phyloP scores from a whole-genome alignment of 2,329 filamentous ascomycete species.

The Beauveria sp. region DNA sequence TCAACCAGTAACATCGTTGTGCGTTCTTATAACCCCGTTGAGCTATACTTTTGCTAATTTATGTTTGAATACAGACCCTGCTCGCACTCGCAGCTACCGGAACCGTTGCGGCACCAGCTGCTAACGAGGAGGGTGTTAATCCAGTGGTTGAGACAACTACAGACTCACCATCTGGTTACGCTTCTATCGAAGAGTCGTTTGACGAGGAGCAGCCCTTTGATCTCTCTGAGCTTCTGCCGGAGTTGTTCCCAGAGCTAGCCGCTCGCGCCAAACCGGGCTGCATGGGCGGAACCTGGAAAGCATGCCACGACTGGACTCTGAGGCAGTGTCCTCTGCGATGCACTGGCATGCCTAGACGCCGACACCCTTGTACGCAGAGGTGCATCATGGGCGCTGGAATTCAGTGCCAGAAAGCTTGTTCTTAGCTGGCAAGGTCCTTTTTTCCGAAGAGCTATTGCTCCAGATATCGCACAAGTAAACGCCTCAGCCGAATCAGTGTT shows the following conservation, averaged over 20 bases:
- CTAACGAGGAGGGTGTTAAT: not conserved
- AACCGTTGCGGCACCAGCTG: not conserved
- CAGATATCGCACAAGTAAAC: not conserved
- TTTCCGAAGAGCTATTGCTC: too few relatives aligned
- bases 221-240: not conserved
- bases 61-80: not conserved
- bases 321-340: not conserved
- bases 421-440: not conserved
- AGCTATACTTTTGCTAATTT: not conserved
- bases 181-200: not conserved
- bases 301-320: slow-evolving; percentile 1
- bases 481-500: not conserved
- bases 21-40: not conserved
- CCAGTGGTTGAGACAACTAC: not conserved
- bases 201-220: not conserved
- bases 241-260: not conserved
- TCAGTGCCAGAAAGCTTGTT: not conserved
- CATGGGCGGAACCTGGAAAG: slow-evolving; percentile 1
- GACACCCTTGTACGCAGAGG: slow-evolving; percentile 33
- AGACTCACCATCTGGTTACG: not conserved
- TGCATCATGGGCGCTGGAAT: not conserved
- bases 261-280: not conserved
- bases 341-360: not conserved
- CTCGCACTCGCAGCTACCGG: not conserved
- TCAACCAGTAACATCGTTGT: not conserved